A percentile compares a stretch with the other conserved stretches of the same genome.
Evolutionary conservation across 169 alveolate genomes (phyloP).

Genomic region (Plasmodium malariae): DNA sequence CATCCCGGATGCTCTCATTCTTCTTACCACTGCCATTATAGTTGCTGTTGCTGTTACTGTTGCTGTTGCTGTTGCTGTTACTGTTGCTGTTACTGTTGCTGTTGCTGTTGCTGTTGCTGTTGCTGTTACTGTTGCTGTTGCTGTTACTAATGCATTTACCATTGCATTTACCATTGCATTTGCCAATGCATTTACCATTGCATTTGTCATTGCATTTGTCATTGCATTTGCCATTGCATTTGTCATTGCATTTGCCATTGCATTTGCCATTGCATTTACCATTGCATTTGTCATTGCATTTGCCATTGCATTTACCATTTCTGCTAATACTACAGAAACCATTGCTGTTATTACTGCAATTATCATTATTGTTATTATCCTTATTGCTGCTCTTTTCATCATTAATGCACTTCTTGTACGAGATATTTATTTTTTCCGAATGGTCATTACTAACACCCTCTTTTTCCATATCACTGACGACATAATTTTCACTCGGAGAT

Average conservation of each 20-base stretch:
- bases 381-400: not conserved
- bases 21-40: not conserved
- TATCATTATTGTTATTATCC: not conserved
- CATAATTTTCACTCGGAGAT: too few relatives aligned
- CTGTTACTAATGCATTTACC: not conserved
- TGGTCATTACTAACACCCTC: too few relatives aligned
- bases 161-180: not conserved
- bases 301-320: not conserved
- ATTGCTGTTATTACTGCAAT: not conserved
- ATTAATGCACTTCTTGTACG: slow-evolving; percentile 1
- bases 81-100: not conserved
- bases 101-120: not conserved
- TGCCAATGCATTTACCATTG: not conserved
- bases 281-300: not conserved
- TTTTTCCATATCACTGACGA: too few relatives aligned
- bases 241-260: not conserved
- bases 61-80: not conserved
- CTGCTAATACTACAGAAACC: not conserved
- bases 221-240: not conserved
- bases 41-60: not conserved
- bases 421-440: not conserved
- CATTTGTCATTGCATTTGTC: not conserved
- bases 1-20: not conserved
- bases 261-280: not conserved
- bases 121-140: not conserved